These are phyloP conservation scores for Candolleomyces aberdarensis DNA, from an alignment of 768 basidiomycete genomes.

Conservation along the genomic window DNA sequence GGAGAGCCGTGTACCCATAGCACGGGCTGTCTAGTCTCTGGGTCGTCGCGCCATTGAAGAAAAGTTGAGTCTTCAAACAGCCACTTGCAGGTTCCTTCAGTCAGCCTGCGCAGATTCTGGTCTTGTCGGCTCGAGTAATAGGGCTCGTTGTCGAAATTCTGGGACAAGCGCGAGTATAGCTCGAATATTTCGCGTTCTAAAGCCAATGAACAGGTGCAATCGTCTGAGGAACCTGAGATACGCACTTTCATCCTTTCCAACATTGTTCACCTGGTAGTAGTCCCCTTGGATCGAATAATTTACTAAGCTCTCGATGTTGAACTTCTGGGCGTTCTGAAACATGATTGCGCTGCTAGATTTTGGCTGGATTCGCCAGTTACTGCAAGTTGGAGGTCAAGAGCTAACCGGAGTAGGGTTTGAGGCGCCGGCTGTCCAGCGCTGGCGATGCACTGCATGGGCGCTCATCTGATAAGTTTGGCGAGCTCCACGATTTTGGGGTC, in stretches of 20 bases:
- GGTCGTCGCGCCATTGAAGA: slow-evolving; percentile 5
- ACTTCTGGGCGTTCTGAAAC: neutral
- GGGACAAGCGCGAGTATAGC: neutral
- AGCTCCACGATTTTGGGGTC: no score
- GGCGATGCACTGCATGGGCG: no score
- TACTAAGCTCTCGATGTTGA: neutral
- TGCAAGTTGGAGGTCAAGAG: no score
- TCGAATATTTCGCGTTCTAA: neutral
- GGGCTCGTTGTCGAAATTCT: neutral
- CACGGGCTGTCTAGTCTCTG: neutral
- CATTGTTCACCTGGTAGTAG: neutral
- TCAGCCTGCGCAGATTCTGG: neutral
- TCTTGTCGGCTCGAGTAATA: neutral
- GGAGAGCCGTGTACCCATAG: slow-evolving; percentile 18
- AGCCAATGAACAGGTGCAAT: neutral
- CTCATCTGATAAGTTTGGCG: no score
- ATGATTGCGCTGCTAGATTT: neutral
- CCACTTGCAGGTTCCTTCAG: slow-evolving; percentile 2
- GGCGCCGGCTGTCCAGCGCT: no score
- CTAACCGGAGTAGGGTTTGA: no score
- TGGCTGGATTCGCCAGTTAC: no score
- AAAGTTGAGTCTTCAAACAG: neutral
- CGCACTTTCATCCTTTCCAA: neutral
- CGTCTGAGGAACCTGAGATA: neutral
- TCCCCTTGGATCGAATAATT: neutral